Evolutionary conservation across 139 green algal genomes (phyloP).

Genomic region (Micractinium sp.): DNA sequence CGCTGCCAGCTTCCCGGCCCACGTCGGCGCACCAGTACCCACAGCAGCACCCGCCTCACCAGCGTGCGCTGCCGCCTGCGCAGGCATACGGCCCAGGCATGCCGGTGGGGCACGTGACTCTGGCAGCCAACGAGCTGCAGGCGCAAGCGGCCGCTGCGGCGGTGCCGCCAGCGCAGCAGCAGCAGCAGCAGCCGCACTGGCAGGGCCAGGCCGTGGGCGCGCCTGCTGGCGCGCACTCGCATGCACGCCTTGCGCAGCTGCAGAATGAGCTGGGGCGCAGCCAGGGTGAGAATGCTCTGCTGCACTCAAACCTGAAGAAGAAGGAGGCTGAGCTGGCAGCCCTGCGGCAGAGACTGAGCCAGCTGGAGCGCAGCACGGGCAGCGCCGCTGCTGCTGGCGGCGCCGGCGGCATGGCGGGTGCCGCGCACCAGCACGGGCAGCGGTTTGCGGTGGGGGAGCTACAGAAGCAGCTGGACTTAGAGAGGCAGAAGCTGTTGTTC

Average conservation of each 20-base stretch:
- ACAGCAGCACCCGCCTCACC: background rate
- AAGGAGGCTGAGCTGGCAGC: constrained; percentile 8
- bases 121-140: background rate
- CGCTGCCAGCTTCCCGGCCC: background rate
- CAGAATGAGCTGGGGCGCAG: background rate
- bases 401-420: background rate
- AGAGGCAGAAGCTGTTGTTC: constrained; percentile 38
- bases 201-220: background rate
- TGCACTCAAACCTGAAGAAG: constrained; percentile 30
- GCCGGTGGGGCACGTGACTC: background rate
- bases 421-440: background rate
- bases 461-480: constrained; percentile 38
- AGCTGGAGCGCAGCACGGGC: constrained; percentile 1
- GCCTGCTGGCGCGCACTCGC: background rate
- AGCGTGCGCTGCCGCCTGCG: background rate
- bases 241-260: background rate
- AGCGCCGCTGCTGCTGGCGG: background rate
- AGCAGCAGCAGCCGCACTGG: background rate
- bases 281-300: constrained; percentile 20
- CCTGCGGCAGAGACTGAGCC: background rate
- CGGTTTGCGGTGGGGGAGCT: constrained; percentile 16
- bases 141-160: background rate
- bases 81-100: background rate
- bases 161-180: too few relatives aligned
- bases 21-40: background rate